These are phyloP conservation scores for Colletotrichum euphorbiae DNA, from an alignment of 2,329 filamentous ascomycete species.

Conservation along the genomic window DNA sequence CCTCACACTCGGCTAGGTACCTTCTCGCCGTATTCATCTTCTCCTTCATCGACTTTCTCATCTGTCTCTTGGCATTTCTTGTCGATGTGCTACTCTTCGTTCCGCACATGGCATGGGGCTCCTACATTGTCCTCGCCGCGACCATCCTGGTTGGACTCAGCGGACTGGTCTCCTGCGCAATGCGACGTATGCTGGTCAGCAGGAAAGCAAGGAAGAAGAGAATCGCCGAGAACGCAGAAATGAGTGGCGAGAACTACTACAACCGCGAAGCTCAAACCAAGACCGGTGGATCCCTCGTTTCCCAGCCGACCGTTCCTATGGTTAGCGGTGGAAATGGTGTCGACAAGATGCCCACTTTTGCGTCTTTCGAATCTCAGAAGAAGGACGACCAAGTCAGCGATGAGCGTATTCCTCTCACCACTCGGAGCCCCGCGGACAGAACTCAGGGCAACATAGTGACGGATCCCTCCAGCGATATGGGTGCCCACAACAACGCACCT, in stretches of 20 bases:
- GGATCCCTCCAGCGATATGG: slow-evolving; percentile 50
- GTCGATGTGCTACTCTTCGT: slow-evolving; percentile 96
- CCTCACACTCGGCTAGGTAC: slow-evolving; percentile 90
- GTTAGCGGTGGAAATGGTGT: slow-evolving; percentile 66
- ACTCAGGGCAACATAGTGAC: slow-evolving; percentile 61
- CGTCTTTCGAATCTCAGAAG: slow-evolving; percentile 75
- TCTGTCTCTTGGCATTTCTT: slow-evolving; percentile 87
- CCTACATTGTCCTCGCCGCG: slow-evolving; percentile 90
- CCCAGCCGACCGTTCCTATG: slow-evolving; percentile 70
- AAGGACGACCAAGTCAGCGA: slow-evolving; percentile 73
- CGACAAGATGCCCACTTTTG: slow-evolving; percentile 66
- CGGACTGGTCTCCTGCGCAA: slow-evolving; percentile 89
- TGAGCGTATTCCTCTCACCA: slow-evolving; percentile 77
- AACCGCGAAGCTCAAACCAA: slow-evolving; percentile 73
- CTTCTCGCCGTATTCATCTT: slow-evolving; percentile 88
- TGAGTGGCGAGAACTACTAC: slow-evolving; percentile 96
- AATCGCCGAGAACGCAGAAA: slow-evolving; percentile 94
- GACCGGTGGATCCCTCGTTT: slow-evolving; percentile 53
- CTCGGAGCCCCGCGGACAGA: slow-evolving; percentile 70
- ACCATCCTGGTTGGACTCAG: slow-evolving; percentile 87
- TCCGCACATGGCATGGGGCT: slow-evolving; percentile 92
- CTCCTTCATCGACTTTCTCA: slow-evolving; percentile 84
- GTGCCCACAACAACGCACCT: slow-evolving; percentile 44
- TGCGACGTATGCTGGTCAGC: slow-evolving; percentile 91
- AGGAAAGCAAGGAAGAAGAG: slow-evolving; percentile 93